These are phyloP conservation scores for Ormosia semicastrata DNA, from an alignment of 306 rosid species.

Conservation along the genomic window DNA sequence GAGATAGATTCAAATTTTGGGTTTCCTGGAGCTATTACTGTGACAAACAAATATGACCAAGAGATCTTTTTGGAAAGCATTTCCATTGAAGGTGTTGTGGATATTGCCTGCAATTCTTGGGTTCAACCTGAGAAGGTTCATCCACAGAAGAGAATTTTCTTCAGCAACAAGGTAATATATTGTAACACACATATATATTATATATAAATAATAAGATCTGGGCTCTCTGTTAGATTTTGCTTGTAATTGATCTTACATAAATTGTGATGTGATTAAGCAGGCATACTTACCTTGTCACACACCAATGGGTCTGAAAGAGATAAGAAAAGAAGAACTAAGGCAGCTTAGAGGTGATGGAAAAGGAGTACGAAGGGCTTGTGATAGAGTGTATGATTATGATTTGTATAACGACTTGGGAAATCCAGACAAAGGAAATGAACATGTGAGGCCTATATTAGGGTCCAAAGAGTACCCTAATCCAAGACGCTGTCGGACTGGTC, in stretches of 20 bases:
- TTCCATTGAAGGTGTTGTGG: conserved; percentile 22
- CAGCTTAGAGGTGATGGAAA: conserved; percentile 38
- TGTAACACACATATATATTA: background rate
- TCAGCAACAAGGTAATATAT: conserved; percentile 31
- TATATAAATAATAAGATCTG: background rate
- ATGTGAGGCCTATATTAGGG: conserved; percentile 34
- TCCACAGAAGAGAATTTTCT: conserved; percentile 38
- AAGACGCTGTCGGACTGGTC: conserved; percentile 44
- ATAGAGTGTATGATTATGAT: conserved; percentile 45
- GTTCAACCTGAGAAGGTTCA: conserved; percentile 31
- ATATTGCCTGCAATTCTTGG: conserved; percentile 40
- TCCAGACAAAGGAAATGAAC: conserved; percentile 11
- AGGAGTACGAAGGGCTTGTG: conserved; percentile 9
- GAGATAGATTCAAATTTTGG: conserved; percentile 41
- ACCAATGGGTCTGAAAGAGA: conserved; percentile 36
- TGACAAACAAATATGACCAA: conserved; percentile 27
- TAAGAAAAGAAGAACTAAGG: conserved; percentile 33
- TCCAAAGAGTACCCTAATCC: conserved; percentile 30
- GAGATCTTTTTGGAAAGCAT: conserved; percentile 41
- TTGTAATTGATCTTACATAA: background rate
- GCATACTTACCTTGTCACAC: conserved; percentile 36
- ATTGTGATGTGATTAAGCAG: background rate
- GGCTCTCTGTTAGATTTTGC: too few relatives aligned
- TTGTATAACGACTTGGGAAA: conserved; percentile 43
- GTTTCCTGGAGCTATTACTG: conserved; percentile 41